Evolutionary conservation across 129 eudicot species (phyloP), one percentile per base, ranked within the genome.

Genomic region (Sambucus nigra): DNA sequence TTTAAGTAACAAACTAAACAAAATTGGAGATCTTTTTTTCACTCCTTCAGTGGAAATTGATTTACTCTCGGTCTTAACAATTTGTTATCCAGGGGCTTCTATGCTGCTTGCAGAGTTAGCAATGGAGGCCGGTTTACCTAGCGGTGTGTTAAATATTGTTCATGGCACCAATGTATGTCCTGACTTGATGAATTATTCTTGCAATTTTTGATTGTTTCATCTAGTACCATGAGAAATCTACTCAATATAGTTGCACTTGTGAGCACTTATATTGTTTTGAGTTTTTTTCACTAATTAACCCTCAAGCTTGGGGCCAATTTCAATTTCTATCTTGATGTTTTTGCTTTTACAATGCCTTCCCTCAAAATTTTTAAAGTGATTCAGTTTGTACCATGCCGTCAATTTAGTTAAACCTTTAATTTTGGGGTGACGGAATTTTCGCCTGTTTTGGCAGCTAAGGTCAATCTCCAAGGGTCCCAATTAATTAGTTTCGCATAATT

Each of bases 71-170:
- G 25, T 29, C 41, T 8, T 26, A 2, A 28, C 11, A 66, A 7
- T 46, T 7, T 25, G 25, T 47, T 39, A 45, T 56, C 53, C 67
- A 92, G 99, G 96, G 27, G 99, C 99, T 50, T 92, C 99, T 24
- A 77, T 92, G 73, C 64, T 91, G 32, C 91, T 91, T 68, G 99
- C 99, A 25, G 86, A 91, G 75, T 66, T 91, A 73, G 99, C 95
- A n/a, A 77, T 74, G 94, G 99, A 91, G 69, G 99, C 99, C 7
- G 99, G 99, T 79, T 68, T 91, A 55, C 99, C 99, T 28, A 60
- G 52, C 6, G 99, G 99, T 35, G 99, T 91, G 22, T 70, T 91
- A 57, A 91, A 86, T 69, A 68, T 91, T 79, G 95, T 91, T 55
- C 95, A 91, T 63, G 99, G 99, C 57, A 86, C 99, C 66, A 60